Evolutionary conservation across 495 filamentous ascomycete species (phyloP).

Genomic region (Penicillium bialowiezense): DNA sequence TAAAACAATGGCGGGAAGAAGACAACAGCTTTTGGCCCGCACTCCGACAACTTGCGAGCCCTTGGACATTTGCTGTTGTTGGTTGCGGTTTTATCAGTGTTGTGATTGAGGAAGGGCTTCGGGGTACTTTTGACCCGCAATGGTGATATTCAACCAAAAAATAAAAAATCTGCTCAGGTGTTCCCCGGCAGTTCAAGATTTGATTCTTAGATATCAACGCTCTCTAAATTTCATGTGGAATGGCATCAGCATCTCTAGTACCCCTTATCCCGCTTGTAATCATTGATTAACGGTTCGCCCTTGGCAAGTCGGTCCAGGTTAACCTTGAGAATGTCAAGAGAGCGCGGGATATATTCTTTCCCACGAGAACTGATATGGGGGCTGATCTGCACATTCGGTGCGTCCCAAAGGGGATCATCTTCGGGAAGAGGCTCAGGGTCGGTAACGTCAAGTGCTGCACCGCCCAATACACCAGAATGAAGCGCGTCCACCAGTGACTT

Average conservation of each 20-base stretch:
- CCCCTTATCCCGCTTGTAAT: conserved; percentile 54
- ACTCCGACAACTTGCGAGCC: conserved; percentile 43
- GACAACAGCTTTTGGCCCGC: conserved; percentile 59
- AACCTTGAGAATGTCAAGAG: conserved; percentile 55
- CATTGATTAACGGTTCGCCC: conserved; percentile 65
- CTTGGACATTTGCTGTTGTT: conserved; percentile 52
- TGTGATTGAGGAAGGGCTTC: conserved; percentile 22
- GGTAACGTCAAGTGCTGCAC: conserved; percentile 80
- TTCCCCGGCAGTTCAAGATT: too few relatives aligned
- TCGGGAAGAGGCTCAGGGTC: conserved; percentile 78
- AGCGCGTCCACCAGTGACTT: conserved; percentile 61
- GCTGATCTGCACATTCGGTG: conserved; percentile 71
- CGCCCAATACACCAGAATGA: conserved; percentile 47
- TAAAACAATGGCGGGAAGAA: conserved; percentile 45
- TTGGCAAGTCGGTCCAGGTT: conserved; percentile 60
- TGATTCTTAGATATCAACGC: too few relatives aligned
- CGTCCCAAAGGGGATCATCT: conserved; percentile 69
- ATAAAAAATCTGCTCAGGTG: too few relatives aligned
- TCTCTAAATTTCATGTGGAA: too few relatives aligned
- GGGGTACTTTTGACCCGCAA: conserved; percentile 2
- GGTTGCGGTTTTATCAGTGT: conserved; percentile 41
- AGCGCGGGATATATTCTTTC: conserved; percentile 55
- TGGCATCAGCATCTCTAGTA: conserved; percentile 30
- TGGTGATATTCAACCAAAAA: too few relatives aligned
- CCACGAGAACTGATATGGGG: conserved; percentile 73